A percentile compares a stretch with the other conserved stretches of the same genome.
These are phyloP conservation scores for Russula emetica DNA, from an alignment of 768 basidiomycete genomes.

Conservation along the genomic window DNA sequence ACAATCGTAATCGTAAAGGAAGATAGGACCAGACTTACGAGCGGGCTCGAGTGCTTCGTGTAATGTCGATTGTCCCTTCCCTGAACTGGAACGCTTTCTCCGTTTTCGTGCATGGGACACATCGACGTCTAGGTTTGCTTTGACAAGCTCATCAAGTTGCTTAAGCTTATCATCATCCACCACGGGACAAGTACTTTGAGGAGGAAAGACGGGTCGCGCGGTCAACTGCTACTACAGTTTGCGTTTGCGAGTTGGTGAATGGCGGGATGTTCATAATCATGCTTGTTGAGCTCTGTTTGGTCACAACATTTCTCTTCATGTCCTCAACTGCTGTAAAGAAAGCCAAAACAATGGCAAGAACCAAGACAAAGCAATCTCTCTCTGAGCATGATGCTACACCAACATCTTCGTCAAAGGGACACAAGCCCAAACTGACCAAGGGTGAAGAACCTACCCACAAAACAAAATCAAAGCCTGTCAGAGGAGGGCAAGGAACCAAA, in stretches of 20 bases:
- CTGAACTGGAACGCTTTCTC: neutral
- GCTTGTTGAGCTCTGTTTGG: constrained; percentile 18
- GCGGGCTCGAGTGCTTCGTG: neutral
- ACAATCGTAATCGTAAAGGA: neutral
- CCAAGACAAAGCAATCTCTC: neutral
- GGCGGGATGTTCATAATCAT: constrained; percentile 14
- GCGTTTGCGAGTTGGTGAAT: constrained; percentile 15
- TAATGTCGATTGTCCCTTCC: neutral
- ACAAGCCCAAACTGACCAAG: neutral
- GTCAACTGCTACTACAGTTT: constrained; percentile 1
- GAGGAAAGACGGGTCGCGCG: constrained; percentile 15
- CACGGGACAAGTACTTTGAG: neutral
- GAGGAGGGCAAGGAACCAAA: constrained; percentile 4
- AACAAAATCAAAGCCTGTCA: constrained; percentile 8
- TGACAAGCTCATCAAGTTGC: constrained; percentile 19
- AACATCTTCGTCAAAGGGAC: neutral
- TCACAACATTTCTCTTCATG: neutral
- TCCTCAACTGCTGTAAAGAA: constrained; percentile 9
- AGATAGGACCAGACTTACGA: constrained; percentile 1
- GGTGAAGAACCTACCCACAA: constrained; percentile 4
- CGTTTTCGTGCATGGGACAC: constrained; percentile 12
- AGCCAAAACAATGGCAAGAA: constrained; percentile 9
- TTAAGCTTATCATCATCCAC: neutral
- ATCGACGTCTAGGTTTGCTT: constrained; percentile 4
- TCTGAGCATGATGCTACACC: neutral